Evolutionary conservation across 257 asterid species (phyloP).

Genomic region (Ballota nigra): DNA sequence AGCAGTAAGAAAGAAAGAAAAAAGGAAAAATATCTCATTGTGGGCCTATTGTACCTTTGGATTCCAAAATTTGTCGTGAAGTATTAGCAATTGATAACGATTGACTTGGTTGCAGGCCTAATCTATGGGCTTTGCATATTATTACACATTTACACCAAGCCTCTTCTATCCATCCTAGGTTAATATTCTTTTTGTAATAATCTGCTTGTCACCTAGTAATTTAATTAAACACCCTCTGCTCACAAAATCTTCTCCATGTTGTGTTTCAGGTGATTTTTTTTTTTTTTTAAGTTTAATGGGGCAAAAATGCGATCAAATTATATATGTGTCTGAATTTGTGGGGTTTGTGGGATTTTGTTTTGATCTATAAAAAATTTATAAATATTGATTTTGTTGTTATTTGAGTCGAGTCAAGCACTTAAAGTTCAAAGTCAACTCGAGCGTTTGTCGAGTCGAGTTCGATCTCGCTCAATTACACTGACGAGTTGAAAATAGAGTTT

Average conservation of each 20-base stretch:
- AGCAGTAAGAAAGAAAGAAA: too few relatives aligned
- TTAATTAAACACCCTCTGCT: background rate
- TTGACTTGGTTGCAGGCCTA: slow-evolving; percentile 18
- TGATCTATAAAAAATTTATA: too few relatives aligned
- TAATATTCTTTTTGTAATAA: slow-evolving; percentile 11
- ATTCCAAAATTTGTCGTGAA: slow-evolving; percentile 24
- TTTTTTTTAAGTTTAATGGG: background rate
- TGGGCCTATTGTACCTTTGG: slow-evolving; percentile 27
- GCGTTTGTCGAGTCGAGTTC: too few relatives aligned
- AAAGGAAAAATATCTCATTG: background rate
- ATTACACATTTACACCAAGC: background rate
- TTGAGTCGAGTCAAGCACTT: too few relatives aligned
- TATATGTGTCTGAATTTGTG: background rate
- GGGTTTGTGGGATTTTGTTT: background rate
- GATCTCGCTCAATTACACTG: too few relatives aligned
- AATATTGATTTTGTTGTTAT: too few relatives aligned
- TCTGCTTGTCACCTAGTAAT: slow-evolving; percentile 23
- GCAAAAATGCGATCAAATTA: background rate
- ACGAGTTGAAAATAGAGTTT: too few relatives aligned
- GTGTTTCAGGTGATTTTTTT: background rate
- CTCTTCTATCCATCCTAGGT: slow-evolving; percentile 14
- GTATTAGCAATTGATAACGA: slow-evolving; percentile 21
- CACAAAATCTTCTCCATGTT: background rate
- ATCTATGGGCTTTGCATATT: slow-evolving; percentile 21
- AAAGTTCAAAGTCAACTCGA: too few relatives aligned